Conservation (phyloP, 2,329 filamentous ascomycete species). For the Elsinoe necatrix region DNA sequence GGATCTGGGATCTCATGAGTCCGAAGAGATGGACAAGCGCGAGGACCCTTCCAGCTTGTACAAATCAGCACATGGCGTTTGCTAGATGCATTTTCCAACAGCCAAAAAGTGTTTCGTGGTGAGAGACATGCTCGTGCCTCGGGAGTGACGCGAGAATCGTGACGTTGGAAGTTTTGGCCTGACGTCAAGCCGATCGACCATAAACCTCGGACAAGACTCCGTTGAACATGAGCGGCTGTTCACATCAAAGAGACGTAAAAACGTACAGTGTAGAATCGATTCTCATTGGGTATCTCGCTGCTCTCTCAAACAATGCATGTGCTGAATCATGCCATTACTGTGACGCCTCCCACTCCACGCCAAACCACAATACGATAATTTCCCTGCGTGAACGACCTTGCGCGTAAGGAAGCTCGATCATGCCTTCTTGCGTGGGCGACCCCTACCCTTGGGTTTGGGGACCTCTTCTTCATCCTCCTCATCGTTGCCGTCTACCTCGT, state of each 20-base stretch:
- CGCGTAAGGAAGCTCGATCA: neutral
- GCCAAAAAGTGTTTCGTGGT: neutral
- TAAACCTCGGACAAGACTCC: neutral
- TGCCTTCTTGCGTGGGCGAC: conserved; percentile 17
- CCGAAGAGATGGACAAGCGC: neutral
- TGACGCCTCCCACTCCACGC: neutral
- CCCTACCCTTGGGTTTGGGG: conserved; percentile 16
- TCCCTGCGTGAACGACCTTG: neutral
- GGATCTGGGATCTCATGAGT: neutral
- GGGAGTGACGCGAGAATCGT: conserved; percentile 1
- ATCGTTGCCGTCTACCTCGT: neutral
- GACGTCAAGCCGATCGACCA: conserved; percentile 8
- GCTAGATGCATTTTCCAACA: neutral
- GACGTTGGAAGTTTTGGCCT: conserved; percentile 7
- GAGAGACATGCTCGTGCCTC: neutral
- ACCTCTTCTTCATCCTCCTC: conserved; percentile 13
- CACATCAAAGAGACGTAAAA: too few relatives aligned
- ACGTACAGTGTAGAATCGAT: neutral
- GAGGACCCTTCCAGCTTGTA: neutral
- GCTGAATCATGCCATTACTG: neutral
- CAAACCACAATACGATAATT: neutral
- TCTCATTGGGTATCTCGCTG: conserved; percentile 4
- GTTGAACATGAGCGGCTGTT: too few relatives aligned
- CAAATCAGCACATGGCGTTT: neutral
- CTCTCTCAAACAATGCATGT: neutral